Conservation (phyloP, 352 stramenopile species). For the Phytophthora constricta region DNA sequence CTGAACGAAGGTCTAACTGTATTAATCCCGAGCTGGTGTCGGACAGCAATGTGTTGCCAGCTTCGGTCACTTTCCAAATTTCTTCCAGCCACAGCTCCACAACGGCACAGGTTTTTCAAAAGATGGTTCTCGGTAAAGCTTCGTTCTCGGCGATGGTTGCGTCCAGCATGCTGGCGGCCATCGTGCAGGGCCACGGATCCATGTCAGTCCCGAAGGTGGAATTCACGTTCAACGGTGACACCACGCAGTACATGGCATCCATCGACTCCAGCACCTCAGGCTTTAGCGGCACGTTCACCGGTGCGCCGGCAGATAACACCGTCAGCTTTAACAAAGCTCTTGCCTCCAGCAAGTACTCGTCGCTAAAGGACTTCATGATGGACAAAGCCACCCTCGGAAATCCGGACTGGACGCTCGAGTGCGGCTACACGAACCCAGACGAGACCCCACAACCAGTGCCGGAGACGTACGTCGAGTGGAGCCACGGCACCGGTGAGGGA, state of each 20-base stretch:
- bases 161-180: slow-evolving; percentile 24
- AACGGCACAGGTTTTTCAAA: slow-evolving; percentile 25
- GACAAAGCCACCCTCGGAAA: slow-evolving; percentile 26
- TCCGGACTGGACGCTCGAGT: slow-evolving; percentile 27
- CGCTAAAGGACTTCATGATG: slow-evolving; percentile 31
- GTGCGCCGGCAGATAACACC: slow-evolving; percentile 26
- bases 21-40: slow-evolving; percentile 11
- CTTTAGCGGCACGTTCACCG: slow-evolving; percentile 25
- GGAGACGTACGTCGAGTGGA: slow-evolving; percentile 35
- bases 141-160: slow-evolving; percentile 19
- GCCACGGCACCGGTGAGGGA: slow-evolving; percentile 31
- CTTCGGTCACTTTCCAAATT: slow-evolving; percentile 35
- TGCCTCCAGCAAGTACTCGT: slow-evolving; percentile 27
- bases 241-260: slow-evolving; percentile 29
- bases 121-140: slow-evolving; percentile 29
- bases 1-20: no score
- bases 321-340: slow-evolving; percentile 33
- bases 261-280: slow-evolving; percentile 32
- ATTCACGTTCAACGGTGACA: slow-evolving; percentile 36
- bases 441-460: slow-evolving; percentile 24
- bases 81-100: slow-evolving; percentile 14
- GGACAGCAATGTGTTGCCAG: slow-evolving; percentile 16
- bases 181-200: slow-evolving; percentile 31
- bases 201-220: slow-evolving; percentile 32
- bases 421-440: slow-evolving; percentile 36